A percentile compares a stretch with the other conserved stretches of the same genome.
phyloP scores from a whole-genome alignment of 2,329 filamentous ascomycete species.

The Verticillium zaregamsianum region DNA sequence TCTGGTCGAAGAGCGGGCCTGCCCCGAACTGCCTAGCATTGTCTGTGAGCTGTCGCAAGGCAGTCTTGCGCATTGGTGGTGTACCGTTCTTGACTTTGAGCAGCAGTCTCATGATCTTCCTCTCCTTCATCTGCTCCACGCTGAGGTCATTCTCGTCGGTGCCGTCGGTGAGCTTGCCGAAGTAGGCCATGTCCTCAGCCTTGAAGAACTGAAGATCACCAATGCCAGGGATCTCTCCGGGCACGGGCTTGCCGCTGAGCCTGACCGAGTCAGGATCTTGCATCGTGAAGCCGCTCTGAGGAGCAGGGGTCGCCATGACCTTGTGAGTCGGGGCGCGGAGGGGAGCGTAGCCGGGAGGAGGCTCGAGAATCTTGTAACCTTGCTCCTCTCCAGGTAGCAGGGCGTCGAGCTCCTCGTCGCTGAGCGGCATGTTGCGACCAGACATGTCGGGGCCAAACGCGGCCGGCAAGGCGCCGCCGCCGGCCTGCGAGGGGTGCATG shows the following conservation, averaged over 20 bases:
- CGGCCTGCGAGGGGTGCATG: slow-evolving; percentile 64
- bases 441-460: slow-evolving; percentile 79
- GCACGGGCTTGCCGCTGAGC: slow-evolving; percentile 81
- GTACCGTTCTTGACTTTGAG: slow-evolving; percentile 99
- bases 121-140: slow-evolving; percentile 93
- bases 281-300: slow-evolving; percentile 92
- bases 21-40: slow-evolving; percentile 96
- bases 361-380: slow-evolving; percentile 87
- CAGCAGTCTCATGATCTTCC: slow-evolving; percentile 95
- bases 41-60: slow-evolving; percentile 92
- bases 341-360: slow-evolving; percentile 88
- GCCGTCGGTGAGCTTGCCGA: slow-evolving; percentile 93
- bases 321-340: slow-evolving; percentile 73
- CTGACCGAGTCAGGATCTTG: slow-evolving; percentile 86
- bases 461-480: slow-evolving; percentile 43
- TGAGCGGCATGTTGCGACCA: slow-evolving; percentile 73
- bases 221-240: slow-evolving; percentile 92
- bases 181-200: slow-evolving; percentile 97
- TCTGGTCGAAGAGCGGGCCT: slow-evolving; percentile 93
- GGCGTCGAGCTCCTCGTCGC: slow-evolving; percentile 89
- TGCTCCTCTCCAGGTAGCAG: slow-evolving; percentile 85
- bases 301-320: slow-evolving; percentile 66
- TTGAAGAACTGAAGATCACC: slow-evolving; percentile 98
- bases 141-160: slow-evolving; percentile 87
- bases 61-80: slow-evolving; percentile 97